Percentiles rank a stretch among this genome's conserved stretches.
Evolutionary conservation across 1,284 basidiomycete genomes (phyloP).

Genomic region (Ustilago esculenta): DNA sequence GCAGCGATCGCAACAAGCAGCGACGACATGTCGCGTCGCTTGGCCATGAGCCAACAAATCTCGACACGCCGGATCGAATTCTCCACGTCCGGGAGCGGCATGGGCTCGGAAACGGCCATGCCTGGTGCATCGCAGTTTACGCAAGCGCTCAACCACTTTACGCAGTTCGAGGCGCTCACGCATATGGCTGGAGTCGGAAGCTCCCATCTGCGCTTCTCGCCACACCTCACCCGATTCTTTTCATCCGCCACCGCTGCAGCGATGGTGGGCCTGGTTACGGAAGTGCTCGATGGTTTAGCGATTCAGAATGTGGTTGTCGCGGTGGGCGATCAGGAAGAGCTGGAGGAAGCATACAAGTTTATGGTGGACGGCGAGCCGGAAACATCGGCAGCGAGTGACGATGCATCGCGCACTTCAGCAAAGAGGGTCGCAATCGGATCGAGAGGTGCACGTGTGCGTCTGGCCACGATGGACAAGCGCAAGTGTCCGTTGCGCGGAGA

Average conservation of each 20-base stretch:
- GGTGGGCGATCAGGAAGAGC: constrained; percentile 56
- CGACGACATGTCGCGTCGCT: constrained; percentile 42
- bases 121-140: constrained; percentile 58
- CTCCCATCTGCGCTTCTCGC: constrained; percentile 54
- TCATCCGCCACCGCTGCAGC: constrained; percentile 36
- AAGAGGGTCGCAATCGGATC: constrained; percentile 37
- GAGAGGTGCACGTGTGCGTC: constrained; percentile 56
- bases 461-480: constrained; percentile 61
- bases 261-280: constrained; percentile 38
- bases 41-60: constrained; percentile 57
- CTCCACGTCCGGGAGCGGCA: constrained; percentile 25
- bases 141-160: constrained; percentile 58
- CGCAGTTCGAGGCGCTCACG: constrained; percentile 51
- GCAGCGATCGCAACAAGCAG: constrained; percentile 34
- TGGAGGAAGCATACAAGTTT: constrained; percentile 49
- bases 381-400: constrained; percentile 1
- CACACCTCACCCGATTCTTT: constrained; percentile 65
- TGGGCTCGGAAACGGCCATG: constrained; percentile 20
- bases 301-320: constrained; percentile 51
- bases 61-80: constrained; percentile 38
- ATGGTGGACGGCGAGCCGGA: constrained; percentile 41
- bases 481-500: constrained; percentile 65
- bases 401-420: constrained; percentile 9
- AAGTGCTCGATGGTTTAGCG: constrained; percentile 41
- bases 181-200: constrained; percentile 27